A percentile compares a stretch with the other conserved stretches of the same genome.
These are phyloP conservation scores for Sarocladium kiliense DNA, from an alignment of 2,329 filamentous ascomycete species.

Conservation along the genomic window DNA sequence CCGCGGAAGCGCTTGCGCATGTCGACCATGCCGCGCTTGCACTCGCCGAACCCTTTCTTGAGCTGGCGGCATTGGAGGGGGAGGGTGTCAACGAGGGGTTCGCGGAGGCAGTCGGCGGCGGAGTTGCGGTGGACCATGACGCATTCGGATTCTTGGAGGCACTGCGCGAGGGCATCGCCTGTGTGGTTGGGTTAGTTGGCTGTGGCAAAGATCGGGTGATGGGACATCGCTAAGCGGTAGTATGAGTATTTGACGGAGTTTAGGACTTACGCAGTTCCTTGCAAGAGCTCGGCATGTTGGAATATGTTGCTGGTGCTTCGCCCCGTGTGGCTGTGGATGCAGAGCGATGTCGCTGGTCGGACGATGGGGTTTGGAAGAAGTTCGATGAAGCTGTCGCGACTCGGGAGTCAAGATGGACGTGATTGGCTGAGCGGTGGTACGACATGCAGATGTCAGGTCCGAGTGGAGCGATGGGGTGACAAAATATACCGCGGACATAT, in stretches of 20 bases:
- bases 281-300: slow-evolving; percentile 86
- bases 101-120: slow-evolving; percentile 81
- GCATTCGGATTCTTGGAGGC: slow-evolving; percentile 94
- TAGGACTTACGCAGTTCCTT: slow-evolving; percentile 80
- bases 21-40: slow-evolving; percentile 93
- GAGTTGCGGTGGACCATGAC: slow-evolving; percentile 87
- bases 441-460: slow-evolving; percentile 5
- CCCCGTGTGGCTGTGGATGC: not conserved
- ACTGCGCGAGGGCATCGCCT: slow-evolving; percentile 90
- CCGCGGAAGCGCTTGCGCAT: slow-evolving; percentile 98
- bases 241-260: slow-evolving; percentile 9
- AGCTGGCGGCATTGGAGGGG: slow-evolving; percentile 88
- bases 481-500: not conserved
- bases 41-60: slow-evolving; percentile 88
- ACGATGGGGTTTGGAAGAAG: not conserved
- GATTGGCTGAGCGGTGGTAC: slow-evolving; percentile 2
- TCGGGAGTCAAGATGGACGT: not conserved
- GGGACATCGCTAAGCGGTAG: slow-evolving; percentile 9
- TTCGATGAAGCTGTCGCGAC: slow-evolving; percentile 8
- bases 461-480: not conserved
- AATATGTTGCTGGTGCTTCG: not conserved
- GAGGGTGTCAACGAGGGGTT: slow-evolving; percentile 74
- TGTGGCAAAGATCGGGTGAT: not conserved
- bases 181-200: slow-evolving; percentile 12
- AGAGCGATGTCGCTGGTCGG: not conserved